These are phyloP conservation scores for Myrica gale DNA, from an alignment of 306 rosid species.

Conservation along the genomic window DNA sequence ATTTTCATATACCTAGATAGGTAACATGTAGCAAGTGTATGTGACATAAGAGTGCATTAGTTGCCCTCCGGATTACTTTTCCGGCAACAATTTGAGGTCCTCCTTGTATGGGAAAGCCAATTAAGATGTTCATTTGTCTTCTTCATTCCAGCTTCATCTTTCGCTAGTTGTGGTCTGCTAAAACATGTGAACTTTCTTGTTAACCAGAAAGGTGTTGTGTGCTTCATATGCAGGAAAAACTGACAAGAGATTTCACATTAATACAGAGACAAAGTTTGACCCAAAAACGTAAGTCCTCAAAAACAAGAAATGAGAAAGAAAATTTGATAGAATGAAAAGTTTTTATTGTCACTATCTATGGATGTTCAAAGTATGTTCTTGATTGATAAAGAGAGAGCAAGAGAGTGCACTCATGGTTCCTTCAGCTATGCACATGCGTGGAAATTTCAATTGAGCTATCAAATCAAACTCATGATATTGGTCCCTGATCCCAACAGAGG, in stretches of 20 bases:
- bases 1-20: too few relatives aligned
- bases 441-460: too few relatives aligned
- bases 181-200: neutral
- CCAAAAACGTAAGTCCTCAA: neutral
- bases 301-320: neutral
- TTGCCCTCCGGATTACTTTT: too few relatives aligned
- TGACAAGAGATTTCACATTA: neutral
- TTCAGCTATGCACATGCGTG: neutral
- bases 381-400: neutral
- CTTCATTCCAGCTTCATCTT: neutral
- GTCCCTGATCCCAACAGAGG: slow-evolving; percentile 5
- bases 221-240: neutral
- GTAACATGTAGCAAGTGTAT: too few relatives aligned
- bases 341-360: too few relatives aligned
- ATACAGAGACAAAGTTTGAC: neutral
- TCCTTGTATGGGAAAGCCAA: too few relatives aligned
- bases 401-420: neutral
- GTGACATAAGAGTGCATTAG: too few relatives aligned
- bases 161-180: neutral
- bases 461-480: neutral
- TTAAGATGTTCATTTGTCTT: neutral
- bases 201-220: neutral
- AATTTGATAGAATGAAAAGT: too few relatives aligned
- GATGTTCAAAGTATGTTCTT: neutral
- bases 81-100: too few relatives aligned